Percentiles rank a stretch among this genome's conserved stretches.
Conservation (phyloP, 78 protist genomes). For the Polysphondylium violaceum region DNA sequence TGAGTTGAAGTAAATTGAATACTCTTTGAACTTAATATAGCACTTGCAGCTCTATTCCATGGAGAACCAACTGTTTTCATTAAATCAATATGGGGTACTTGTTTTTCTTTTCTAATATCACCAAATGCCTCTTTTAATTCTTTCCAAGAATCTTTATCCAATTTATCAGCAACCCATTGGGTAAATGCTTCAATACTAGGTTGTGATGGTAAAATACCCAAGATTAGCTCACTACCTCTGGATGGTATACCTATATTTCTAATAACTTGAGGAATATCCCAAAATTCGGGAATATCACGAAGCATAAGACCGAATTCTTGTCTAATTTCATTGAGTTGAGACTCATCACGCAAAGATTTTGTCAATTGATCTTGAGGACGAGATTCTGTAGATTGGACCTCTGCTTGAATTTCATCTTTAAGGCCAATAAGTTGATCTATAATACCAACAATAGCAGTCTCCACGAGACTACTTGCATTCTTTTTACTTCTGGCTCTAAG, state of each 20-base stretch:
- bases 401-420: slow-evolving; percentile 20
- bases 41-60: slow-evolving; percentile 3
- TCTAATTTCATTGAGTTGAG: background rate
- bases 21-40: background rate
- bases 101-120: background rate
- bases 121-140: background rate
- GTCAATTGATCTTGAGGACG: background rate
- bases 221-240: background rate
- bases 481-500: slow-evolving; percentile 11
- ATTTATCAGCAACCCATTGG: slow-evolving; percentile 11
- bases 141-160: background rate
- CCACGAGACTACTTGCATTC: slow-evolving; percentile 7
- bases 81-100: background rate
- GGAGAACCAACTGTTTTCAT: background rate
- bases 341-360: background rate
- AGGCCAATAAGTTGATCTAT: slow-evolving; percentile 20
- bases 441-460: slow-evolving; percentile 9
- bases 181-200: slow-evolving; percentile 6
- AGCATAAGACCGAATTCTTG: background rate
- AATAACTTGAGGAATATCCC: background rate
- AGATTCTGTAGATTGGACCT: background rate
- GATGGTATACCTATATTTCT: background rate
- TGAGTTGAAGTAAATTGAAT: background rate
- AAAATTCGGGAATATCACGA: background rate
- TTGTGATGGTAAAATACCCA: background rate